Percentiles rank a stretch among this genome's conserved stretches.
phyloP scores from a whole-genome alignment of 164 flowering plant genomes.

The Platanus orientalis region DNA sequence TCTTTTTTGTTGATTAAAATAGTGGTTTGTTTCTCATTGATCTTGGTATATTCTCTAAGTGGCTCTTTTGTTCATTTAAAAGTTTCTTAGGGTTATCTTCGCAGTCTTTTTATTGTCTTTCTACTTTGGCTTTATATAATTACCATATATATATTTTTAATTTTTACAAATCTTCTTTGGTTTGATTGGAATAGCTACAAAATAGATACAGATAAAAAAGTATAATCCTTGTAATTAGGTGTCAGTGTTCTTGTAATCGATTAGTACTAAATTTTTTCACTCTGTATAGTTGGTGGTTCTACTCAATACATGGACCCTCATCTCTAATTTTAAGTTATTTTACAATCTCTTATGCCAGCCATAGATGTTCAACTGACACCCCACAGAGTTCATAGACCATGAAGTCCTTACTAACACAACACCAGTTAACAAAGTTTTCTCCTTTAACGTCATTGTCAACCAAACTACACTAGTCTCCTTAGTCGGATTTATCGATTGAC shows the following conservation, averaged over 20 bases:
- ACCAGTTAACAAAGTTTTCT: slow-evolving; percentile 70
- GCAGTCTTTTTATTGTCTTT: not conserved
- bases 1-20: no score
- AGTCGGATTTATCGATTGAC: slow-evolving; percentile 52
- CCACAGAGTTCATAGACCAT: slow-evolving; percentile 82
- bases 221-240: not conserved
- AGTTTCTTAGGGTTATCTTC: not conserved
- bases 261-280: not conserved
- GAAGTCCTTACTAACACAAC: slow-evolving; percentile 63
- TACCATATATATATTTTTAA: no score
- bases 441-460: slow-evolving; percentile 64
- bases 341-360: slow-evolving; percentile 90
- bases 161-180: no score
- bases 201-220: not conserved
- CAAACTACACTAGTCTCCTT: slow-evolving; percentile 45
- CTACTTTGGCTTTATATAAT: not conserved
- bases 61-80: not conserved
- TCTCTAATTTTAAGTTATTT: slow-evolving; percentile 79
- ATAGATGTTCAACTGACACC: slow-evolving; percentile 81
- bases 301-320: slow-evolving; percentile 76
- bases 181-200: no score
- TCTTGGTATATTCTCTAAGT: not conserved
- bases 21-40: not conserved
- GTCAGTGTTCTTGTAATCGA: not conserved
- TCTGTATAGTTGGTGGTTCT: slow-evolving; percentile 68